Evolutionary conservation across 768 basidiomycete genomes (phyloP).

Genomic region (Mrakia hoshinonis): DNA sequence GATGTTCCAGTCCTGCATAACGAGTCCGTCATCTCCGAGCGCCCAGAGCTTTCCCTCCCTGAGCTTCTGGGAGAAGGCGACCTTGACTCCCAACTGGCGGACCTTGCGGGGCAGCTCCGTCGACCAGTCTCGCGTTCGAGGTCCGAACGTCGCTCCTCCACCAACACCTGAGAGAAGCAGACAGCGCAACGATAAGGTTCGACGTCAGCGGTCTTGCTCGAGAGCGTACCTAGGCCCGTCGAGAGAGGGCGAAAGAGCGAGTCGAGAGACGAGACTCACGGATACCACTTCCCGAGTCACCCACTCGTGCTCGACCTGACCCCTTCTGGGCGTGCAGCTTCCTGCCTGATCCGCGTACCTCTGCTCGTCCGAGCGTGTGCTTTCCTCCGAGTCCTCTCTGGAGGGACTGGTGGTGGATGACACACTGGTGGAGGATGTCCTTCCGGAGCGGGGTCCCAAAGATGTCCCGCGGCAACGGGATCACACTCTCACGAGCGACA

Average conservation of each 20-base stretch:
- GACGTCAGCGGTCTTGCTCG: background rate
- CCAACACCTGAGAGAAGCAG: conserved; percentile 49
- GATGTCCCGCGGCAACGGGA: conserved; percentile 48
- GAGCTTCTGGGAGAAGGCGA: conserved; percentile 76
- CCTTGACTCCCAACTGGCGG: conserved; percentile 81
- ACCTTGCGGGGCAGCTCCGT: conserved; percentile 90
- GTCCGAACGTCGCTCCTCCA: conserved; percentile 86
- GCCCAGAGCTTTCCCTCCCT: conserved; percentile 65
- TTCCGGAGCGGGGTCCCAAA: conserved; percentile 81
- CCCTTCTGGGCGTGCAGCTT: conserved; percentile 93
- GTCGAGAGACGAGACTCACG: conserved; percentile 34
- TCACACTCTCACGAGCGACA: conserved; percentile 29
- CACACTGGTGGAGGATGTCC: conserved; percentile 87
- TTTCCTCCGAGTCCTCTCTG: background rate
- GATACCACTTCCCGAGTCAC: conserved; percentile 56
- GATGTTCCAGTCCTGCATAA: conserved; percentile 7
- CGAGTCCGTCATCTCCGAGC: conserved; percentile 43
- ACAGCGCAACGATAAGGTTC: background rate
- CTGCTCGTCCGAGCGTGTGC: conserved; percentile 48
- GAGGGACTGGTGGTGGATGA: conserved; percentile 75
- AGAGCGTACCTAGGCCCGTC: background rate
- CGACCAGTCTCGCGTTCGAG: conserved; percentile 81
- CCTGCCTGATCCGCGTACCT: conserved; percentile 77
- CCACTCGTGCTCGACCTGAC: conserved; percentile 76
- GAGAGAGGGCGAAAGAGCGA: background rate